phyloP scores from a whole-genome alignment of 768 basidiomycete species.

The Tylopilus vinaceipallidus region DNA sequence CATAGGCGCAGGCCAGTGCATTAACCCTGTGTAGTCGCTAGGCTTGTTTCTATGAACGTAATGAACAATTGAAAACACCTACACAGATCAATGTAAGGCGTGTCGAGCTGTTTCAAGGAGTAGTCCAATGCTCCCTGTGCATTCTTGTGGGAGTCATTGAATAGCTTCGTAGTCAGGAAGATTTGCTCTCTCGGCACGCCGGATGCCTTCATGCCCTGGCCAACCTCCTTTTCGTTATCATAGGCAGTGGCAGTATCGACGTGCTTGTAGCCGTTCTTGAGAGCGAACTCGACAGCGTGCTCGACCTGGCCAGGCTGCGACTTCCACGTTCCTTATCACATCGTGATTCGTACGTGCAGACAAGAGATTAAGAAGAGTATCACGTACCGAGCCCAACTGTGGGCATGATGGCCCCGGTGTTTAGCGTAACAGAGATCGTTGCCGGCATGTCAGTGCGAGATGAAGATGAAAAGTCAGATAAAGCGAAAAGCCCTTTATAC shows the following conservation, averaged over 20 bases:
- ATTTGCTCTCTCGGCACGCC: slow-evolving; percentile 68
- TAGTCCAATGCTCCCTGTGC: slow-evolving; percentile 58
- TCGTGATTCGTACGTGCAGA: neutral
- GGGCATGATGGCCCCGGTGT: slow-evolving; percentile 77
- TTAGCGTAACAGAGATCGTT: slow-evolving; percentile 52
- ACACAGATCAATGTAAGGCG: slow-evolving; percentile 79
- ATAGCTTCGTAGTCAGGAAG: slow-evolving; percentile 75
- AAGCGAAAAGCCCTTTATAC: neutral
- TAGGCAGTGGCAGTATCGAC: slow-evolving; percentile 69
- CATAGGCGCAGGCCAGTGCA: slow-evolving; percentile 83
- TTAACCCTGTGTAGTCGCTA: slow-evolving; percentile 73
- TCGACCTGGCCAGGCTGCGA: slow-evolving; percentile 64
- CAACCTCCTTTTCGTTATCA: slow-evolving; percentile 70
- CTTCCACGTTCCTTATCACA: slow-evolving; percentile 64
- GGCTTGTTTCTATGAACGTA: slow-evolving; percentile 38
- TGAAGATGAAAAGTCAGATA: neutral
- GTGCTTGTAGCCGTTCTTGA: slow-evolving; percentile 69
- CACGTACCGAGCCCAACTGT: slow-evolving; percentile 59
- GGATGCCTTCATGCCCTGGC: slow-evolving; percentile 68
- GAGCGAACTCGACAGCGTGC: slow-evolving; percentile 66
- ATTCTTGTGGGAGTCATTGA: slow-evolving; percentile 55
- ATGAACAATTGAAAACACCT: slow-evolving; percentile 20
- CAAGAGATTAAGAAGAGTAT: no score
- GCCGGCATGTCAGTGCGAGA: slow-evolving; percentile 39
- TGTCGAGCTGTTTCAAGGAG: slow-evolving; percentile 65